Evolutionary conservation across 768 basidiomycete genomes (phyloP), one percentile per base, ranked within the genome.

Genomic region (Phylloporus scabripes): DNA sequence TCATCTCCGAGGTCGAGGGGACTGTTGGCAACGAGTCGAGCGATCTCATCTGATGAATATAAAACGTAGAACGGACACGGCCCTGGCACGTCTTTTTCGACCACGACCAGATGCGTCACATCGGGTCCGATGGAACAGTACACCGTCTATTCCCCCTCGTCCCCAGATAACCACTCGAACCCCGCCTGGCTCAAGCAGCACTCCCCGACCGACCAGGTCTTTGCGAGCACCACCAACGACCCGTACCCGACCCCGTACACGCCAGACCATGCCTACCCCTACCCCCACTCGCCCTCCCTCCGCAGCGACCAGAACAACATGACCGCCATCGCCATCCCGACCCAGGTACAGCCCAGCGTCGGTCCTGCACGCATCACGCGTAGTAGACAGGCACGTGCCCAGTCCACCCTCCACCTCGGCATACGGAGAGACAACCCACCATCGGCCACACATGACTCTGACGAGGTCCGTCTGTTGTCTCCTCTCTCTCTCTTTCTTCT

Each of bases 321-420:
- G 38, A 52, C 60, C 48, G 46, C 58, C 47, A 50, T 68, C 51
- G 42, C 51, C 20, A 69, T 74, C 43, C 50, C 58, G 32, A 48
- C 65, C 3, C 78, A 78, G 64, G 66, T 78, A 33, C 68, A 76
- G 11, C 67, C 77, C 26, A 78, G 72, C 66, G 74, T 79, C 52
- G 81, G 80, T 0, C 79, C 81, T 41, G 66, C 68, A 52, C 76
- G 81, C 51, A 65, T 70, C 43, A 73, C 74, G 34, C 74, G 80
- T 36, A 68, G 80, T 36, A 68, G 76, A 34, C 75, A 74, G 55
- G 69, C 65, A 63, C 69, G 69, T 58, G 64, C 62, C 18, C 62
- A 63, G 29, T 59, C 62, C 37, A 51, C 65, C 20, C 63, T 67
- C 55, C 65, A 69, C 54, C 63, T 69, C 10, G 66, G 62, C 14